phyloP scores from a whole-genome alignment of 2,329 filamentous ascomycete genomes.

The Neurospora crassa region DNA sequence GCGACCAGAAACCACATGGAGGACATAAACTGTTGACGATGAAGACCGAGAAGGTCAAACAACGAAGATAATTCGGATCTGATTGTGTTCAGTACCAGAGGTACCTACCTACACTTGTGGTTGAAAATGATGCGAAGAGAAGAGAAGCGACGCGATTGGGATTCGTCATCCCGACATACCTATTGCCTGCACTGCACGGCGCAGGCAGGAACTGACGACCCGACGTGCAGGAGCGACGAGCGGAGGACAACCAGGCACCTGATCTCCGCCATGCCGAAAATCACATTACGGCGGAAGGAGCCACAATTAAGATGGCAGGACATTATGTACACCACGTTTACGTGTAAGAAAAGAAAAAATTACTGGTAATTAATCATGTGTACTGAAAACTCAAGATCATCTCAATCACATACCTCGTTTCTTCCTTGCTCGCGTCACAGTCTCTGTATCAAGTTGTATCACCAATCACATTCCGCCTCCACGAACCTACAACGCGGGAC shows the following conservation, averaged over 20 bases:
- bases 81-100: too few relatives aligned
- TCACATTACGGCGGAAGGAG: not conserved
- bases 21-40: too few relatives aligned
- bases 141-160: too few relatives aligned
- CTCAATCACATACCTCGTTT: not conserved
- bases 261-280: not conserved
- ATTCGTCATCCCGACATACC: too few relatives aligned
- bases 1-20: too few relatives aligned
- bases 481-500: not conserved
- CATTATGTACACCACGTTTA: not conserved
- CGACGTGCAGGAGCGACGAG: not conserved
- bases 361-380: not conserved
- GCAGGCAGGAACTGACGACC: not conserved
- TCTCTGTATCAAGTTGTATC: not conserved
- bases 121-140: too few relatives aligned
- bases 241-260: not conserved
- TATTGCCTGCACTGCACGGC: too few relatives aligned
- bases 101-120: too few relatives aligned
- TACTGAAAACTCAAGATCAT: not conserved
- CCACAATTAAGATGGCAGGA: too few relatives aligned
- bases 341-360: not conserved
- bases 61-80: too few relatives aligned
- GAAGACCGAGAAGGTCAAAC: too few relatives aligned
- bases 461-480: not conserved
- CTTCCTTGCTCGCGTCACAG: not conserved